Conservation (phyloP, 257 asterid species). For the Linaria vulgaris region DNA sequence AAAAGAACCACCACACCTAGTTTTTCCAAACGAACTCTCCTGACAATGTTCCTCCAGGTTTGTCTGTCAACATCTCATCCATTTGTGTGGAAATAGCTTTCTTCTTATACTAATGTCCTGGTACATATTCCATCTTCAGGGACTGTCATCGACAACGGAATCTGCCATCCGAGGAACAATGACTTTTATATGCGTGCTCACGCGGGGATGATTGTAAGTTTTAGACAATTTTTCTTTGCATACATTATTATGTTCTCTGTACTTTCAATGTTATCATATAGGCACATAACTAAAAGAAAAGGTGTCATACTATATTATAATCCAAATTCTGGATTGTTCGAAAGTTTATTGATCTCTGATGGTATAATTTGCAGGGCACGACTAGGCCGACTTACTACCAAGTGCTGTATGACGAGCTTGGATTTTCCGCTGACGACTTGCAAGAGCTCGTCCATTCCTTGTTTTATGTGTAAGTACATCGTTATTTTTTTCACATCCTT, state of each 20-base stretch:
- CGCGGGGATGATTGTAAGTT: constrained; percentile 74
- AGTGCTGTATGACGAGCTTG: constrained; percentile 62
- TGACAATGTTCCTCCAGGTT: constrained; percentile 73
- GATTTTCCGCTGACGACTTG: constrained; percentile 64
- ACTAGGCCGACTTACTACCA: constrained; percentile 81
- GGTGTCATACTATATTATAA: not conserved
- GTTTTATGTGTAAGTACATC: constrained; percentile 65
- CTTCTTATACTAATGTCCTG: not conserved
- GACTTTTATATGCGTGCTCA: constrained; percentile 86
- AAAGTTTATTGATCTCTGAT: not conserved
- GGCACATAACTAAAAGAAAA: no score
- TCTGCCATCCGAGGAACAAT: constrained; percentile 57
- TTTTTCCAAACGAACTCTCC: constrained; percentile 50
- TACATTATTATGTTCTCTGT: not conserved
- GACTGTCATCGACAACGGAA: constrained; percentile 62
- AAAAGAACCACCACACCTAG: constrained; percentile 73
- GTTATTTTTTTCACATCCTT: not conserved
- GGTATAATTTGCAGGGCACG: constrained; percentile 51
- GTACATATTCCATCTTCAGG: constrained; percentile 34
- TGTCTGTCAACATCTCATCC: not conserved
- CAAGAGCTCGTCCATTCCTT: constrained; percentile 71
- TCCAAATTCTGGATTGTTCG: not conserved
- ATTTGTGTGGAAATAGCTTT: not conserved
- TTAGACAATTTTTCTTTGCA: not conserved
- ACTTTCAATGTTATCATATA: no score